Evolutionary conservation across 2,329 filamentous ascomycete genomes (phyloP).

Genomic region (Davidsoniella eucalypti): DNA sequence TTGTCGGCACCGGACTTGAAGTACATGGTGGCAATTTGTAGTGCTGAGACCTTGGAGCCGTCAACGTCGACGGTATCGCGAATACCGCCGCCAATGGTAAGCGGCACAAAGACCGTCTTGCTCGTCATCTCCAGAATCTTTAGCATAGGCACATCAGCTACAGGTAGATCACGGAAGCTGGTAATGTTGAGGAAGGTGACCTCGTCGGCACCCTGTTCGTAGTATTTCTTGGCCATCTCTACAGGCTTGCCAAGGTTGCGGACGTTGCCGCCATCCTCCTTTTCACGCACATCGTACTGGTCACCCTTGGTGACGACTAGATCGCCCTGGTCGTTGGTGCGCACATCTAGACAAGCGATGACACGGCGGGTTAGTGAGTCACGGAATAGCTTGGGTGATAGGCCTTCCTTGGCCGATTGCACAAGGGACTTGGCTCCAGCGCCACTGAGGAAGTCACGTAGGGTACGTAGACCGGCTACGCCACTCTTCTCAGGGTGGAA

Average conservation of each 20-base stretch:
- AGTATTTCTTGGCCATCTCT: slow-evolving; percentile 84
- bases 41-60: slow-evolving; percentile 68
- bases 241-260: slow-evolving; percentile 95
- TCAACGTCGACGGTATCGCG: slow-evolving; percentile 82
- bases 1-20: slow-evolving; percentile 96
- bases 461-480: slow-evolving; percentile 64
- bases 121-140: slow-evolving; percentile 78
- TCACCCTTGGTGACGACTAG: slow-evolving; percentile 96
- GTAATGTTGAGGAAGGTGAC: slow-evolving; percentile 98
- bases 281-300: slow-evolving; percentile 95
- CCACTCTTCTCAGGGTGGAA: slow-evolving; percentile 98
- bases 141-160: slow-evolving; percentile 89
- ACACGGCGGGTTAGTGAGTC: slow-evolving; percentile 80
- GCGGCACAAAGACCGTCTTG: slow-evolving; percentile 82
- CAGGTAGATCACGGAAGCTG: slow-evolving; percentile 84
- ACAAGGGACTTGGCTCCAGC: slow-evolving; percentile 26
- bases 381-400: slow-evolving; percentile 17
- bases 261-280: slow-evolving; percentile 48
- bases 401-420: slow-evolving; percentile 10
- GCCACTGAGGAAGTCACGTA: slow-evolving; percentile 77
- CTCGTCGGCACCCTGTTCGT: slow-evolving; percentile 92
- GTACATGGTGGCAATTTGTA: slow-evolving; percentile 91
- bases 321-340: slow-evolving; percentile 85
- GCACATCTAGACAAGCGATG: slow-evolving; percentile 91
- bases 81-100: slow-evolving; percentile 92